These are phyloP conservation scores for Allodekkera sacchari DNA, from an alignment of 805 yeast genomes.

Conservation along the genomic window DNA sequence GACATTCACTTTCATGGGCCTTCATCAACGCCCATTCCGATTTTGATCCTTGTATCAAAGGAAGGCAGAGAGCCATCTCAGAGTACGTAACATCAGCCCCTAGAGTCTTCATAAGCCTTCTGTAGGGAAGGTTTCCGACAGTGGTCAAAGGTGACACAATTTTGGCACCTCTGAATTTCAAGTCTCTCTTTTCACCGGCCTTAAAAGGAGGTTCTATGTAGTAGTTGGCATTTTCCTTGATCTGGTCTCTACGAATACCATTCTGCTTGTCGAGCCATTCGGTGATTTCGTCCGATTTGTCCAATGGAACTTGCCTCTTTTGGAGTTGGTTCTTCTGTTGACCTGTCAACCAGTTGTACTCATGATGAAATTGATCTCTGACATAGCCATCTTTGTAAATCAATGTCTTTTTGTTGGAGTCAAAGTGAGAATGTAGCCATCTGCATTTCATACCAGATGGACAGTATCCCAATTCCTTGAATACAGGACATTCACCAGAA, in stretches of 20 bases:
- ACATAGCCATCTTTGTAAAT: conserved; percentile 33
- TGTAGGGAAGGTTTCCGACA: conserved; percentile 92
- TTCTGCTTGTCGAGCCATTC: conserved; percentile 53
- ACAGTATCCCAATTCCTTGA: conserved; percentile 73
- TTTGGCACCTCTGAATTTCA: conserved; percentile 65
- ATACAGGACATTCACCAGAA: conserved; percentile 80
- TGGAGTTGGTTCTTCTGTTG: conserved; percentile 42
- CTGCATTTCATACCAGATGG: conserved; percentile 91
- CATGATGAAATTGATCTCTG: conserved; percentile 29
- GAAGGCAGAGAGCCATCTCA: conserved; percentile 89
- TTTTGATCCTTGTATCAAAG: conserved; percentile 81
- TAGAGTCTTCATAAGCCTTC: conserved; percentile 80
- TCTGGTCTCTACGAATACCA: conserved; percentile 26
- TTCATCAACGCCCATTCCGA: conserved; percentile 97
- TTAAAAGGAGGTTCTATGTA: conserved; percentile 73
- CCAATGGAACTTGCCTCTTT: conserved; percentile 54
- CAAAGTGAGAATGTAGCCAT: conserved; percentile 71
- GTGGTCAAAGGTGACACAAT: conserved; percentile 95
- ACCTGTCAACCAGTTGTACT: conserved; percentile 52
- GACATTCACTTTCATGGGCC: conserved; percentile 73
- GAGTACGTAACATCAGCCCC: conserved; percentile 93
- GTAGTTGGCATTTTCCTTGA: conserved; percentile 32
- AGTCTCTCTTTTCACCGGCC: conserved; percentile 70
- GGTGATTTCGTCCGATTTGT: conserved; percentile 39
- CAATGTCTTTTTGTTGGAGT: conserved; percentile 36